Evolutionary conservation across 768 basidiomycete genomes (phyloP), one percentile per base, ranked within the genome.

Genomic region (Panaeolus papilionaceus): DNA sequence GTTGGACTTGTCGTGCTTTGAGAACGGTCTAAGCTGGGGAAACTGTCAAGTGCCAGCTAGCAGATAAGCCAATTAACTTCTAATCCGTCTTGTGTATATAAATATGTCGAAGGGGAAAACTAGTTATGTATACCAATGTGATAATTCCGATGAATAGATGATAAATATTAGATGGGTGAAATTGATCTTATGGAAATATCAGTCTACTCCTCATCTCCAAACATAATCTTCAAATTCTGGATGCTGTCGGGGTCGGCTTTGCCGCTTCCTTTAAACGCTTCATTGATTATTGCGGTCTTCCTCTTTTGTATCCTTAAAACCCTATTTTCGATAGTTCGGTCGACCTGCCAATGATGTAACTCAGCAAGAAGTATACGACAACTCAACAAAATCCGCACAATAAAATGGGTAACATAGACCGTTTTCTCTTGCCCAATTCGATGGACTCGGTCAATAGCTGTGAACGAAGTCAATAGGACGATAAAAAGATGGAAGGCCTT

Each of bases 201-300:
- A 40, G 28, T 49, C 38, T 61, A 49, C 38, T 69, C 61, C 26
- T 71, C 75, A 65, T 87, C 84, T 20, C 86, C 92, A 71, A 92
- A 92, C 86, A 92, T 94, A 64, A 91, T 87, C 75, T 91, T 92
- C 45, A 96, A 79, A 73, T 96, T 94, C 73, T 94, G 89, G 6
- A 95, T 78, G 68, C 92, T 92, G 74, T 93, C 92, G 1, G 88
- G 84, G 70, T 91, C 89, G 4, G 82, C 75, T 62, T 83, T 84
- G 1, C 81, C 81, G 66, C 78, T 85, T 61, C 89, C 89, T 28
- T 88, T 85, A 73, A 96, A 92, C 1, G 94, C 94, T 74, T 93
- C 92, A 71, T 90, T 92, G 23, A 96, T 86, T 61, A 97, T 92
- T 3, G 93, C 93, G 0, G 89, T 94, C 80, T 96, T 97, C 42